These are phyloP conservation scores for Suhomyces pyralidae DNA, from an alignment of 805 yeast genomes.

Conservation along the genomic window DNA sequence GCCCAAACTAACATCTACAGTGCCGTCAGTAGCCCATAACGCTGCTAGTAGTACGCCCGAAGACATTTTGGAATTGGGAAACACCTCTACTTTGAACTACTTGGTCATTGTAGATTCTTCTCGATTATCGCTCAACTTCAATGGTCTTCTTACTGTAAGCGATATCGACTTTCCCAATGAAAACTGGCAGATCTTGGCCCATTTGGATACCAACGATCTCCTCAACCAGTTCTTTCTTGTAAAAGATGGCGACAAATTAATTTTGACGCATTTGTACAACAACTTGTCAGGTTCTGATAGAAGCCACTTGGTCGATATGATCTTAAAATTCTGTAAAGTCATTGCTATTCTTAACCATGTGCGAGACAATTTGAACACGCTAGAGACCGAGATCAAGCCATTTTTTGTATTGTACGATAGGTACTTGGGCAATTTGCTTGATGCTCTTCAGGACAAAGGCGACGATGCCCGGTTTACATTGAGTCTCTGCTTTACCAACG, in stretches of 20 bases:
- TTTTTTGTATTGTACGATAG: slow-evolving; percentile 29
- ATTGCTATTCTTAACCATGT: slow-evolving; percentile 24
- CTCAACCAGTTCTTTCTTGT: slow-evolving; percentile 27
- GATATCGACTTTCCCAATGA: slow-evolving; percentile 20
- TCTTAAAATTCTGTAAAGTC: slow-evolving; percentile 24
- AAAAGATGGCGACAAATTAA: slow-evolving; percentile 11
- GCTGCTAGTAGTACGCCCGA: slow-evolving; percentile 3
- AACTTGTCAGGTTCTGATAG: slow-evolving; percentile 8
- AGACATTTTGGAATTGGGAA: slow-evolving; percentile 9
- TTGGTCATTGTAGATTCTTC: slow-evolving; percentile 23
- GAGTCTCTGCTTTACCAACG: slow-evolving; percentile 36
- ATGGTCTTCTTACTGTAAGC: slow-evolving; percentile 27
- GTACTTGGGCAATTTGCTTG: slow-evolving; percentile 31
- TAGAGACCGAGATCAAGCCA: slow-evolving; percentile 21
- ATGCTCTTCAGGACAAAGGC: slow-evolving; percentile 15
- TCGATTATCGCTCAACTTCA: slow-evolving; percentile 28
- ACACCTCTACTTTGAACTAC: slow-evolving; percentile 17
- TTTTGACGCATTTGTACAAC: slow-evolving; percentile 12
- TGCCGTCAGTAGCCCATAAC: slow-evolving; percentile 6
- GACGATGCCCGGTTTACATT: slow-evolving; percentile 5
- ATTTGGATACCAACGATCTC: slow-evolving; percentile 20
- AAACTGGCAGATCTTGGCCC: slow-evolving; percentile 13
- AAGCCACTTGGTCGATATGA: slow-evolving; percentile 18
- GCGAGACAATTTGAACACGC: slow-evolving; percentile 15
- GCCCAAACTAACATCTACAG: slow-evolving; percentile 33